phyloP scores from a whole-genome alignment of 164 flowering plant genomes.

The Cinnamomum micranthum region DNA sequence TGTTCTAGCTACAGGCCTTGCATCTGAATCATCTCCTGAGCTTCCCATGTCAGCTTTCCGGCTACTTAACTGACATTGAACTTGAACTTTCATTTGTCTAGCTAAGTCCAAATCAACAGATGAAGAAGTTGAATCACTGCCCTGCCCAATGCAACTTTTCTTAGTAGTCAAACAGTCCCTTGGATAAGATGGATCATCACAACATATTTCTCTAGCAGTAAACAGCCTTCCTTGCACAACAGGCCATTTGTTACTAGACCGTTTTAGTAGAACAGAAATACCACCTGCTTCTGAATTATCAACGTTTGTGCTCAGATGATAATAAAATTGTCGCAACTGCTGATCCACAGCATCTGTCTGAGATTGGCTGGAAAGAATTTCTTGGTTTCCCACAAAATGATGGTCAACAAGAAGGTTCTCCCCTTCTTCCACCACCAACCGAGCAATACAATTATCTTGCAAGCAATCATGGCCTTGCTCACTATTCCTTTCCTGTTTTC shows the following conservation, averaged over 20 bases:
- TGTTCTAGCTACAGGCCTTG: slow-evolving; percentile 37
- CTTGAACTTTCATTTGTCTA: slow-evolving; percentile 46
- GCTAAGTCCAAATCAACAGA: slow-evolving; percentile 66
- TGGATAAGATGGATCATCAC: slow-evolving; percentile 62
- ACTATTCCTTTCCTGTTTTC: slow-evolving; percentile 19
- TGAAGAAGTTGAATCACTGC: slow-evolving; percentile 53
- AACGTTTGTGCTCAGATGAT: slow-evolving; percentile 27
- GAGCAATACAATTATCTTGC: slow-evolving; percentile 21
- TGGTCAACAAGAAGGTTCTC: slow-evolving; percentile 23
- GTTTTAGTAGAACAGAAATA: slow-evolving; percentile 54
- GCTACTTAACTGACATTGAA: slow-evolving; percentile 69
- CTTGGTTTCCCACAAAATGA: slow-evolving; percentile 20
- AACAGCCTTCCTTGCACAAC: slow-evolving; percentile 65
- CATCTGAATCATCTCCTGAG: slow-evolving; percentile 31
- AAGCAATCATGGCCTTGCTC: slow-evolving; percentile 19
- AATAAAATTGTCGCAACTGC: slow-evolving; percentile 21
- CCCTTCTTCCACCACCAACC: slow-evolving; percentile 30
- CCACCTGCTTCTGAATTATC: slow-evolving; percentile 63
- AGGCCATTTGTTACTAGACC: slow-evolving; percentile 74
- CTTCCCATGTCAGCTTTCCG: slow-evolving; percentile 51
- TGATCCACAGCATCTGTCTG: slow-evolving; percentile 16
- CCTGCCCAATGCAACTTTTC: slow-evolving; percentile 8
- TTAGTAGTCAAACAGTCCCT: slow-evolving; percentile 38
- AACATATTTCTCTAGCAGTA: slow-evolving; percentile 47
- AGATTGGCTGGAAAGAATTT: slow-evolving; percentile 17